These are phyloP conservation scores for Eleusine indica DNA, from an alignment of 176 grass and related monocot genomes.

Conservation along the genomic window DNA sequence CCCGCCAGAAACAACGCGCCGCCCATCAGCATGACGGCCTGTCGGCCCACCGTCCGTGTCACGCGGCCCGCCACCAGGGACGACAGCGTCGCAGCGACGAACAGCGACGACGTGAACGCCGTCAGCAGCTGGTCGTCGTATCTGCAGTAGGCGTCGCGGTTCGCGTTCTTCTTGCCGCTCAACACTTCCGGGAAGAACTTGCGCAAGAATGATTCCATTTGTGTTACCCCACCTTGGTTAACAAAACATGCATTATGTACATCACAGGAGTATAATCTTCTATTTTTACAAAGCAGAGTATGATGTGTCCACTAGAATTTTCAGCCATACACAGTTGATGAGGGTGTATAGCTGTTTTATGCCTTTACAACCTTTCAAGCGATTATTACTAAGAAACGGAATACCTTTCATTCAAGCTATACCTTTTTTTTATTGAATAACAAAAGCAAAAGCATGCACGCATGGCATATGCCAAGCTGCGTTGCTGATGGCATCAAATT, in stretches of 20 bases:
- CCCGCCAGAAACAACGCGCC: constrained; percentile 55
- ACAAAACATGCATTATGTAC: no score
- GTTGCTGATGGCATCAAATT: no score
- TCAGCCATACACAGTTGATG: no score
- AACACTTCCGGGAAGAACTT: constrained; percentile 62
- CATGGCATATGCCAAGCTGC: no score
- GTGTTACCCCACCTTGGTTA: constrained; percentile 53
- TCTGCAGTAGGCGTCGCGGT: constrained; percentile 51
- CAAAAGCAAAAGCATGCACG: no score
- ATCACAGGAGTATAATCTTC: not conserved
- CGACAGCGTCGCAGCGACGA: constrained; percentile 47
- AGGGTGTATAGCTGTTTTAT: no score
- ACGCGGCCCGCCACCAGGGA: constrained; percentile 48
- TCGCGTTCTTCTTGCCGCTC: constrained; percentile 24
- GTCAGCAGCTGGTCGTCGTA: constrained; percentile 58
- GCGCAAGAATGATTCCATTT: constrained; percentile 64
- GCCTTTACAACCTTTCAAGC: no score
- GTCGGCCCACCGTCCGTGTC: constrained; percentile 48
- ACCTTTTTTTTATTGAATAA: no score
- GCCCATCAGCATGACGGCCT: constrained; percentile 57
- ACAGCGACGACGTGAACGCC: constrained; percentile 74
- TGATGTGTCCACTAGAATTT: not conserved
- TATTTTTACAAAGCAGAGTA: not conserved
- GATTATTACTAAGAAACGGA: no score
- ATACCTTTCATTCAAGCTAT: no score